A percentile compares a stretch with the other conserved stretches of the same genome.
Evolutionary conservation across 2,329 filamentous ascomycete species (phyloP).

Genomic region (Acephala macrosclerotiorum): DNA sequence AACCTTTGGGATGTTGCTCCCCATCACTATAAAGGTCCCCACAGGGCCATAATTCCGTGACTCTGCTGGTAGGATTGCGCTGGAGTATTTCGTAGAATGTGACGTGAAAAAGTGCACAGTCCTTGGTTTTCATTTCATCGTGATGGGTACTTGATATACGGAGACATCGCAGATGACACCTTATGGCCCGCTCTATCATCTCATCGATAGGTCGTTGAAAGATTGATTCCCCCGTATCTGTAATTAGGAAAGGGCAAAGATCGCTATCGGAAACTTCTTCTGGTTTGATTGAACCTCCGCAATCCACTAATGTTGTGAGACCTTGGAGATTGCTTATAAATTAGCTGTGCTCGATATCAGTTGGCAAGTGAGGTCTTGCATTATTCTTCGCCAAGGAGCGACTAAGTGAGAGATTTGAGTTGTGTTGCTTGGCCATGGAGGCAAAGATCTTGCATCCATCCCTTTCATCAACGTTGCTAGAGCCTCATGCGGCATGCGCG

Average conservation of each 20-base stretch:
- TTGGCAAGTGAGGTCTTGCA: background rate
- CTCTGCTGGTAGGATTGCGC: background rate
- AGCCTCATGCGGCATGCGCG: background rate
- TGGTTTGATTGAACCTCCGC: background rate
- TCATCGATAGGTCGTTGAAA: conserved; percentile 19
- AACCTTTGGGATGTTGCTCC: background rate
- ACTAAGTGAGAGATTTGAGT: background rate
- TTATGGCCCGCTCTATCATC: conserved; percentile 20
- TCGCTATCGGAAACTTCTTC: conserved; percentile 9
- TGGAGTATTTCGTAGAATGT: conserved; percentile 22
- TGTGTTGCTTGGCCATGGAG: background rate
- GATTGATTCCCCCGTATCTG: conserved; percentile 11
- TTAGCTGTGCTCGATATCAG: background rate
- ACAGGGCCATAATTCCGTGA: conserved; percentile 22
- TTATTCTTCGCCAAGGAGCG: background rate
- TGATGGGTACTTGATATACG: conserved; percentile 14
- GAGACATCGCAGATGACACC: conserved; percentile 17
- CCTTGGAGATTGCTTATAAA: conserved; percentile 7
- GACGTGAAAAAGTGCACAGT: conserved; percentile 18
- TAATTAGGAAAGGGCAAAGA: conserved; percentile 21
- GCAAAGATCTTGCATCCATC: background rate
- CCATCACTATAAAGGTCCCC: conserved; percentile 21
- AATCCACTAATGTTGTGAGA: conserved; percentile 7
- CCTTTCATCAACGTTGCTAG: background rate
- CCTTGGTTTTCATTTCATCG: conserved; percentile 18